Conservation (phyloP, 2,329 filamentous ascomycete species). For the Mycogone perniciosa region DNA sequence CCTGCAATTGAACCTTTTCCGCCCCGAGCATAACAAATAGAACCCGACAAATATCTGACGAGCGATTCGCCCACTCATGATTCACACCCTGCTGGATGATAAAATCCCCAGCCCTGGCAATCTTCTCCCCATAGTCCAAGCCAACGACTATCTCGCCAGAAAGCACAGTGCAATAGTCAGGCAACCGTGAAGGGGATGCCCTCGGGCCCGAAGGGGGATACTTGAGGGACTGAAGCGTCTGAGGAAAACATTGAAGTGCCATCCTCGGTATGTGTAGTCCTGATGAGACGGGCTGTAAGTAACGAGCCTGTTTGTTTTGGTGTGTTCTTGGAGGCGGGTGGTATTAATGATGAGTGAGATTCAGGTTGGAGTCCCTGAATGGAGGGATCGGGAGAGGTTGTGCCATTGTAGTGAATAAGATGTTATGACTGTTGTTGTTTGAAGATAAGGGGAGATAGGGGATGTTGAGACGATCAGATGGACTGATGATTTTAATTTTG, state of each 20-base stretch:
- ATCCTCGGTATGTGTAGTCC: constrained; percentile 23
- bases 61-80: constrained; percentile 39
- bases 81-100: constrained; percentile 37
- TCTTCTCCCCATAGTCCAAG: constrained; percentile 36
- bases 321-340: no score
- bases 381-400: not conserved
- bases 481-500: no score
- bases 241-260: constrained; percentile 27
- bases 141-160: constrained; percentile 33
- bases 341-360: no score
- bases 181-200: constrained; percentile 23
- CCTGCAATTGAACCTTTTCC: constrained; percentile 31
- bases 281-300: constrained; percentile 21
- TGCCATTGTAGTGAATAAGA: not conserved
- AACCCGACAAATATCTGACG: constrained; percentile 30
- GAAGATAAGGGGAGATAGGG: no score
- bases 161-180: constrained; percentile 36
- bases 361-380: not conserved
- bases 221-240: constrained; percentile 21
- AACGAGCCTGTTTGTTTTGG: not conserved
- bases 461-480: no score
- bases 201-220: constrained; percentile 28
- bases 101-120: constrained; percentile 31
- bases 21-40: constrained; percentile 35
- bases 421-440: no score